Conservation (phyloP, 371 early-diverging fungal species). For the Mucor piriformis region DNA sequence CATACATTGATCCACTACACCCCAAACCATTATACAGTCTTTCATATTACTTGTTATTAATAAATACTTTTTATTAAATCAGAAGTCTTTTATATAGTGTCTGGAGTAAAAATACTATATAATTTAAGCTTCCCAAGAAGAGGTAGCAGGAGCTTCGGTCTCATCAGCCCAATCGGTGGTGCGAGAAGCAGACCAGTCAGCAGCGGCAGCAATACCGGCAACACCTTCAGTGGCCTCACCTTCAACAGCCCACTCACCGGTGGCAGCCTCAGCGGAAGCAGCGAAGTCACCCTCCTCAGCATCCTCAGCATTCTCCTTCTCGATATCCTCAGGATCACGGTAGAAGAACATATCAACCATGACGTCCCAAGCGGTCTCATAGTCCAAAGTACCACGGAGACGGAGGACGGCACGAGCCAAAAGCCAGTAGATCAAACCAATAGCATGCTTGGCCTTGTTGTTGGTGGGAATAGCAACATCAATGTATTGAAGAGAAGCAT, state of each 20-base stretch:
- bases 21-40: no score
- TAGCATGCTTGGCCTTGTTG: conserved; percentile 98
- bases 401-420: conserved; percentile 98
- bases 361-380: conserved; percentile 86
- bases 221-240: conserved; percentile 40
- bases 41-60: no score
- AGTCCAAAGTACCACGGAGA: conserved; percentile 92
- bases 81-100: no score
- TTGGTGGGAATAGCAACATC: conserved; percentile 99
- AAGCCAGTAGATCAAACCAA: conserved; percentile 98
- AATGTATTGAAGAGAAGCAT: conserved; percentile 92
- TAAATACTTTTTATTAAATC: no score
- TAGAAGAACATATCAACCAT: conserved; percentile 99
- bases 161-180: conserved; percentile 43
- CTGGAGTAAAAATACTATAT: neutral
- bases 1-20: no score
- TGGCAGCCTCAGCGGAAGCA: conserved; percentile 24
- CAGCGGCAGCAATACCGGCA: conserved; percentile 42
- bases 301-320: conserved; percentile 62
- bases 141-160: conserved; percentile 29
- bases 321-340: conserved; percentile 91
- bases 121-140: conserved; percentile 43
- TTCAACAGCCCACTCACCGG: conserved; percentile 39
- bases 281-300: conserved; percentile 33
- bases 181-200: conserved; percentile 34